A percentile compares a stretch with the other conserved stretches of the same genome.
These are phyloP conservation scores for Crithidia mellificae DNA, from an alignment of 208 protist species.

Conservation along the genomic window DNA sequence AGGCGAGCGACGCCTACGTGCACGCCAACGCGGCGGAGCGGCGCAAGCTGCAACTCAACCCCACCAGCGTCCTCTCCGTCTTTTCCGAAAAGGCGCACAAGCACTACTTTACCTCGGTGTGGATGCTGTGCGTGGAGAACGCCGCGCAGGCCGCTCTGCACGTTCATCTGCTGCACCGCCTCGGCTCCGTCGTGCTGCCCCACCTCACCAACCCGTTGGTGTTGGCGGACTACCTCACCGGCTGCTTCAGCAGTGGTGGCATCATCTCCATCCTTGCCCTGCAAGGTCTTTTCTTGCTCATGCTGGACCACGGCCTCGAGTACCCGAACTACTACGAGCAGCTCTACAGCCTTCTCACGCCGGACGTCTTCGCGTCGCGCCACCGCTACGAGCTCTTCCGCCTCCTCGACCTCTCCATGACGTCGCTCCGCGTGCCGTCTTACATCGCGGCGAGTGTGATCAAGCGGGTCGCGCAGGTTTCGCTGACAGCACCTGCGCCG, in stretches of 20 bases:
- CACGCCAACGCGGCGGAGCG: slow-evolving; percentile 72
- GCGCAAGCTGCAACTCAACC: slow-evolving; percentile 58
- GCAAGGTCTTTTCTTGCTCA: slow-evolving; percentile 85
- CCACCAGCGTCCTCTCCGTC: slow-evolving; percentile 61
- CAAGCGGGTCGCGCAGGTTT: slow-evolving; percentile 71
- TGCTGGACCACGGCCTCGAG: slow-evolving; percentile 90
- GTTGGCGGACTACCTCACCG: slow-evolving; percentile 84
- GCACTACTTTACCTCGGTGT: slow-evolving; percentile 82
- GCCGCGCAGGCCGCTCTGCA: slow-evolving; percentile 60
- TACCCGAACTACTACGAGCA: slow-evolving; percentile 92
- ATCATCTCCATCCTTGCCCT: slow-evolving; percentile 86
- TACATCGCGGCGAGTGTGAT: slow-evolving; percentile 85
- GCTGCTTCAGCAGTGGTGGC: slow-evolving; percentile 83
- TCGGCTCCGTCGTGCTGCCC: slow-evolving; percentile 71
- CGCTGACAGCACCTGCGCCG: slow-evolving; percentile 68
- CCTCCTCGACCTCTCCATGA: slow-evolving; percentile 82
- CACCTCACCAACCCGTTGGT: slow-evolving; percentile 85
- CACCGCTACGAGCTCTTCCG: slow-evolving; percentile 89
- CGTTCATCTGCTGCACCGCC: slow-evolving; percentile 80
- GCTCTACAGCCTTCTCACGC: slow-evolving; percentile 85
- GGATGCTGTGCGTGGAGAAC: slow-evolving; percentile 72
- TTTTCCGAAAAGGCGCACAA: slow-evolving; percentile 84
- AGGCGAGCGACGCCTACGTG: slow-evolving; percentile 69
- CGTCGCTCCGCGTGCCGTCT: slow-evolving; percentile 75
- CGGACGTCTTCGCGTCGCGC: slow-evolving; percentile 80